Conservation (phyloP, 495 filamentous ascomycete species). For the Aspergillus coremiiformis region DNA sequence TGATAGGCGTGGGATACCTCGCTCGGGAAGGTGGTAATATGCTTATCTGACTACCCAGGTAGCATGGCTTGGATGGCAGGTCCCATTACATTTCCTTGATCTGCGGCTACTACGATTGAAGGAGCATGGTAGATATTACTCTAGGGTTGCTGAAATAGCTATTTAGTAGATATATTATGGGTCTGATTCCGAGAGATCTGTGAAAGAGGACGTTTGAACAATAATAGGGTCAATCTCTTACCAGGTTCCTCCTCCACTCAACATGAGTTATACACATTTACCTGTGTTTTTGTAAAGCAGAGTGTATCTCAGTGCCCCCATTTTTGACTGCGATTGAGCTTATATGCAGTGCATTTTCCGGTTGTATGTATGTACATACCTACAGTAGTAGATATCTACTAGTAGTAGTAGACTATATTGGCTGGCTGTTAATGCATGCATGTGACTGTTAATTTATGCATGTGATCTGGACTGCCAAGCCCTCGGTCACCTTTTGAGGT, state of each 20-base stretch:
- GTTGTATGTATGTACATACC: no score
- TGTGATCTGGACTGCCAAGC: background rate
- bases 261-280: no score
- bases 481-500: background rate
- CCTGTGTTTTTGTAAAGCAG: no score
- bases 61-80: background rate
- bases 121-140: background rate
- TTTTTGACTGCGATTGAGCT: no score
- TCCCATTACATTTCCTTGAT: background rate
- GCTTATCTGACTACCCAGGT: background rate
- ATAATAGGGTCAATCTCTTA: no score
- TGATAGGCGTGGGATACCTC: conserved; percentile 9
- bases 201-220: background rate
- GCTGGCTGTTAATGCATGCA: no score
- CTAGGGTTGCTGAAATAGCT: background rate
- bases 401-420: no score
- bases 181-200: background rate
- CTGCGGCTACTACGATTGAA: background rate
- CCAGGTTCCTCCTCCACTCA: no score
- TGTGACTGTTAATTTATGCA: background rate
- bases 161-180: background rate
- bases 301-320: no score
- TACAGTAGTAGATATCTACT: no score
- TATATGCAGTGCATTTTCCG: no score
- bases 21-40: conserved; percentile 12